These are phyloP conservation scores for Tricholoma saponaceum DNA, from an alignment of 768 basidiomycete genomes.

Conservation along the genomic window DNA sequence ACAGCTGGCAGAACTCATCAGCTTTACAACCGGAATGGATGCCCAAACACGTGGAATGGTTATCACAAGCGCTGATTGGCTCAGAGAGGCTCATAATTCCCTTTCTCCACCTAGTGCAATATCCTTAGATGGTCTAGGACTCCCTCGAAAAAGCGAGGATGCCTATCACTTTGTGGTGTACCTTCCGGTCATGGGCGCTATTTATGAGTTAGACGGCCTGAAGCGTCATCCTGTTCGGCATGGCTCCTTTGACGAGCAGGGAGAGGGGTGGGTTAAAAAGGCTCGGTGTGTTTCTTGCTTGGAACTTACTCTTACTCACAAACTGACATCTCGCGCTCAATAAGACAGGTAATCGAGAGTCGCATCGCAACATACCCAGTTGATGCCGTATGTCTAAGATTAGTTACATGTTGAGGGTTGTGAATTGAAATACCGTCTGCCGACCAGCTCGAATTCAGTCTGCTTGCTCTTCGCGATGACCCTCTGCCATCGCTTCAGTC, in stretches of 20 bases:
- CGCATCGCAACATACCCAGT: constrained; percentile 89
- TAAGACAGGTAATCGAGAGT: constrained; percentile 77
- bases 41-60: constrained; percentile 79
- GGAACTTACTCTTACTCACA: constrained; percentile 4
- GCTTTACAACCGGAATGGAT: constrained; percentile 84
- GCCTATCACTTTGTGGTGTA: constrained; percentile 98
- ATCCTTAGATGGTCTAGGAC: constrained; percentile 77
- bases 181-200: constrained; percentile 72
- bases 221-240: constrained; percentile 78
- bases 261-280: constrained; percentile 79
- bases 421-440: constrained; percentile 1
- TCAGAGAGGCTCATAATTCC: constrained; percentile 85
- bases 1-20: constrained; percentile 68
- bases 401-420: not conserved
- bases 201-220: constrained; percentile 95
- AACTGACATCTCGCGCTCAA: constrained; percentile 15
- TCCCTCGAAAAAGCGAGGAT: constrained; percentile 65
- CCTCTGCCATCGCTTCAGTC: constrained; percentile 66
- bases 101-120: constrained; percentile 89
- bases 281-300: constrained; percentile 54
- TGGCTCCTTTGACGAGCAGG: constrained; percentile 59
- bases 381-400: constrained; percentile 63
- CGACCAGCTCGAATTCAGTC: constrained; percentile 82
- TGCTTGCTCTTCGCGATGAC: constrained; percentile 83
- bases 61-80: constrained; percentile 77